A percentile compares a stretch with the other conserved stretches of the same genome.
Conservation (phyloP, 768 basidiomycete genomes). For the Amanita muscaria region DNA sequence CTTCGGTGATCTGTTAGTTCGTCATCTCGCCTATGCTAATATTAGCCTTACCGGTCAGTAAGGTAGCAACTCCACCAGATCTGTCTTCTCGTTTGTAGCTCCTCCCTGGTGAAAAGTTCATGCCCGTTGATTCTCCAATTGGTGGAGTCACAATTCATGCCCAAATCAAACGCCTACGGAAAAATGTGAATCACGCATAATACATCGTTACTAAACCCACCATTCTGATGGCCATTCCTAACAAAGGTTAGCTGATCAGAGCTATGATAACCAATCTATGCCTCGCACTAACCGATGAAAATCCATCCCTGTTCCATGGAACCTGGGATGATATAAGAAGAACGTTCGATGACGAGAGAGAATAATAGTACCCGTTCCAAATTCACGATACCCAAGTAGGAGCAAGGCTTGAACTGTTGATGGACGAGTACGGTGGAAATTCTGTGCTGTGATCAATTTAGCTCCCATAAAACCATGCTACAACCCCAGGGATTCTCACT, state of each 20-base stretch:
- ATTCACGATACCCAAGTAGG: conserved; percentile 74
- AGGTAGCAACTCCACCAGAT: conserved; percentile 76
- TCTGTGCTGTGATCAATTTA: conserved; percentile 36
- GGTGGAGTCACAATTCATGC: conserved; percentile 70
- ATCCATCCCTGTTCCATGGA: conserved; percentile 83
- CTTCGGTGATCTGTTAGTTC: conserved; percentile 24
- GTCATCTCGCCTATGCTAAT: not conserved
- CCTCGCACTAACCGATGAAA: conserved; percentile 60
- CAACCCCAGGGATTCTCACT: conserved; percentile 30
- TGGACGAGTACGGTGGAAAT: conserved; percentile 58
- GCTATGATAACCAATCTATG: no score
- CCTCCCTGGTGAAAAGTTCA: conserved; percentile 52
- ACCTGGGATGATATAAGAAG: conserved; percentile 22
- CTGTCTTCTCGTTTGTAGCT: conserved; percentile 63
- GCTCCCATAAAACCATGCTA: not conserved
- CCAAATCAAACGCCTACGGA: conserved; percentile 65
- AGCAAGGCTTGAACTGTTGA: conserved; percentile 78
- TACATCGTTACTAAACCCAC: conserved; percentile 22
- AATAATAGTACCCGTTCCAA: conserved; percentile 50
- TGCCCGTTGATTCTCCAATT: conserved; percentile 61
- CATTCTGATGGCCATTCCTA: conserved; percentile 72
- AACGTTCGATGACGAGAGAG: not conserved
- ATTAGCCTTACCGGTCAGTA: conserved; percentile 53
- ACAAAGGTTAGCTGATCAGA: conserved; percentile 5
- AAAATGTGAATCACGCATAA: conserved; percentile 7